Conservation (phyloP, 805 yeast species). For the Ogataea populi-albae region DNA sequence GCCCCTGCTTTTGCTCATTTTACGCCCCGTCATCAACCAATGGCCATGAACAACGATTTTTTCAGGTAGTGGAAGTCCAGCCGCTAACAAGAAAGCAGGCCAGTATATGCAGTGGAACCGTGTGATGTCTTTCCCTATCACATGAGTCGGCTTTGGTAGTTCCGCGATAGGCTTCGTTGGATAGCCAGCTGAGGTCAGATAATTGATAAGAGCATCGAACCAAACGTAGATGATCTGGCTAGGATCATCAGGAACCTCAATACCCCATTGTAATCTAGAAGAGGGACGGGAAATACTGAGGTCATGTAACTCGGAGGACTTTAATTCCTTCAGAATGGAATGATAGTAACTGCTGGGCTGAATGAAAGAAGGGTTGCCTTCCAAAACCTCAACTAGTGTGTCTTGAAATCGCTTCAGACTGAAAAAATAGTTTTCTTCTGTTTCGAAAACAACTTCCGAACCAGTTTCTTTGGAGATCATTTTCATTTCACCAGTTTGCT, state of each 20-base stretch:
- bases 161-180: slow-evolving; percentile 32
- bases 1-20: slow-evolving; percentile 92
- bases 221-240: slow-evolving; percentile 88
- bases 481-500: slow-evolving; percentile 29
- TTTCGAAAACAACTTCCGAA: slow-evolving; percentile 68
- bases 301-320: slow-evolving; percentile 50
- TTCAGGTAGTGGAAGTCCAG: slow-evolving; percentile 64
- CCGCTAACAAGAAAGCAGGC: slow-evolving; percentile 90
- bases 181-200: slow-evolving; percentile 66
- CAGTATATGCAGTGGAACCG: slow-evolving; percentile 90
- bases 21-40: slow-evolving; percentile 85
- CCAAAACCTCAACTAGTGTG: slow-evolving; percentile 47
- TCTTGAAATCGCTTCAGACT: slow-evolving; percentile 60
- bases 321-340: slow-evolving; percentile 58
- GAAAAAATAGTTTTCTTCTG: slow-evolving; percentile 88
- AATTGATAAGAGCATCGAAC: slow-evolving; percentile 92
- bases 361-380: slow-evolving; percentile 56
- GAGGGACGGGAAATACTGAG: slow-evolving; percentile 86
- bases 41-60: slow-evolving; percentile 88
- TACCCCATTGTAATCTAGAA: slow-evolving; percentile 81
- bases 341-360: slow-evolving; percentile 56
- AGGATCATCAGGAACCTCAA: slow-evolving; percentile 77
- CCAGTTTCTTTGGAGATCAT: slow-evolving; percentile 64
- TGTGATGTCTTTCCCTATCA: slow-evolving; percentile 88
- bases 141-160: slow-evolving; percentile 48